Evolutionary conservation across 2,329 filamentous ascomycete species (phyloP), one percentile per base, ranked within the genome.

Genomic region (Keithomyces neogunnii): DNA sequence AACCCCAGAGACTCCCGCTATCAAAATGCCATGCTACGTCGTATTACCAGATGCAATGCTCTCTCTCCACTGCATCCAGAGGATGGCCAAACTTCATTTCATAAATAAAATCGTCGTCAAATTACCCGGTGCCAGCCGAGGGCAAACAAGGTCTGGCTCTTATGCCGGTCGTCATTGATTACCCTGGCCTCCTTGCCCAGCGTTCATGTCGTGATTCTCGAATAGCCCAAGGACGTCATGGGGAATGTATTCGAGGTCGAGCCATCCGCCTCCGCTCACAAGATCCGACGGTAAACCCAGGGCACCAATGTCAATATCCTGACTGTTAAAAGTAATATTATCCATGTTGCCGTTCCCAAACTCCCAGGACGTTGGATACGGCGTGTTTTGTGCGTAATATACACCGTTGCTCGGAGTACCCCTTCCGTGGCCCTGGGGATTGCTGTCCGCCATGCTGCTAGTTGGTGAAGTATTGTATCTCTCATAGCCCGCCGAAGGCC

Each of bases 271-370:
- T 3, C 69, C 68, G 0, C 84, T 81, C 74, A 86, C 81, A 67
- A 88, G 79, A 43, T 88, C 85, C 13, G 82, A 78, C 1, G 72
- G 69, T 39, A 76, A 54, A 0, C 81, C 83, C 19, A 90, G 68
- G 4, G 80, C 71, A 29, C 78, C 81, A 73, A 91, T 85, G 56
- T 91, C 86, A 35, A 92, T 81, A 56, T 91, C 86, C 56, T 88
- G 86, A 53, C 81, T 85, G 62, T 89, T 82, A 57, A 91, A 88
- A 55, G 86, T 83, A 68, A 90, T 85, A 56, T 70, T 69, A 45
- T 77, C 70, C 54, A 72, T 68, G 50, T 62, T 69, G 6, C 65
- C 64, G 55, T 63, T 59, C 2, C 61, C 57, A 4, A 60, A 57
- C n/a, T 54, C 60, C 67, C 67, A 69, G 1, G 59, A 52, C 46